Percentiles rank a stretch among this genome's conserved stretches.
phyloP scores from a whole-genome alignment of 345 rosid species.

The Durio zibethinus region DNA sequence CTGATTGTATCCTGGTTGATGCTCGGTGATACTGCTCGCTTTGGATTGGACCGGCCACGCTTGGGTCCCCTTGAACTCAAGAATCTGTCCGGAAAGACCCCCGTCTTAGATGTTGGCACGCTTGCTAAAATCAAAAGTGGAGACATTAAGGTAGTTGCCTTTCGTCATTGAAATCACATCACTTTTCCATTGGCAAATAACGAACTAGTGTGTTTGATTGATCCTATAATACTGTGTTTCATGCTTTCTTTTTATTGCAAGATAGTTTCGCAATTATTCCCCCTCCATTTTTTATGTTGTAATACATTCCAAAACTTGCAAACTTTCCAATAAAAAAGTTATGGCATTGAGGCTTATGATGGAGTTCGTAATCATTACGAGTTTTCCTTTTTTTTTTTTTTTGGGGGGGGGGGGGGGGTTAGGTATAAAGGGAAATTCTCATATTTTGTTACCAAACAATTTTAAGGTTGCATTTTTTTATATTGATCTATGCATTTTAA shows the following conservation, averaged over 20 bases:
- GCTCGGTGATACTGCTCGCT: constrained; percentile 64
- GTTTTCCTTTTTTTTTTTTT: not conserved
- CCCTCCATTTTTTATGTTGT: not conserved
- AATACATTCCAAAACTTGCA: not conserved
- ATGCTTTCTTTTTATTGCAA: constrained; percentile 16
- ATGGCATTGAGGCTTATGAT: not conserved
- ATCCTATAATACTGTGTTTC: constrained; percentile 19
- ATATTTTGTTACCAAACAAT: too few relatives aligned
- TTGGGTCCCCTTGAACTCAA: constrained; percentile 83
- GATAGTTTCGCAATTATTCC: constrained; percentile 4
- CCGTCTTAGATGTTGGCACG: constrained; percentile 87
- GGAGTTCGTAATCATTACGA: not conserved
- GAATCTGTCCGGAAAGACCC: constrained; percentile 76
- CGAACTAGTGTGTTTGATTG: constrained; percentile 21
- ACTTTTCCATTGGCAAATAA: constrained; percentile 16
- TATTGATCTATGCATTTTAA: too few relatives aligned
- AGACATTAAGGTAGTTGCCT: constrained; percentile 59
- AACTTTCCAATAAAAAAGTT: not conserved
- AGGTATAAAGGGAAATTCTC: too few relatives aligned
- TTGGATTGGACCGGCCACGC: constrained; percentile 78
- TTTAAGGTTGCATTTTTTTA: too few relatives aligned
- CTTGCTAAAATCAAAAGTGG: constrained; percentile 85
- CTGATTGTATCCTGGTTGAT: constrained; percentile 58
- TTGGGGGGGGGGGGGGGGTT: too few relatives aligned
- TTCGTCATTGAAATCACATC: constrained; percentile 18